phyloP scores from a whole-genome alignment of 495 filamentous ascomycete species.

The Lasiosphaeria ovina region DNA sequence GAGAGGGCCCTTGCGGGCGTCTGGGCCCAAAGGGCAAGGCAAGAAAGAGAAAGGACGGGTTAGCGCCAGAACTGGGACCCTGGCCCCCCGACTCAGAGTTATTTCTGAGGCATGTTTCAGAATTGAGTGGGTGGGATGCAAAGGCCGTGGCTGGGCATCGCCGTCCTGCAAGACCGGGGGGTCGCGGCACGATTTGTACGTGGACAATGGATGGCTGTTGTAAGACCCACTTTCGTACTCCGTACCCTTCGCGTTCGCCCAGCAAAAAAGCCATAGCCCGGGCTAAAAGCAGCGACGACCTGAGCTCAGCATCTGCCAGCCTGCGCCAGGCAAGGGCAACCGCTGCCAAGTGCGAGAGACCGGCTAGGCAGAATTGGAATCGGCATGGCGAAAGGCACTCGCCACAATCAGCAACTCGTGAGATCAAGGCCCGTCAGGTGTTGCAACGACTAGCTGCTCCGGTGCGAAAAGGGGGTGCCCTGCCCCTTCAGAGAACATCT shows the following conservation, averaged over 20 bases:
- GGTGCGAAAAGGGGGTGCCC: too few relatives aligned
- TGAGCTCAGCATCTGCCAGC: neutral
- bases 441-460: too few relatives aligned
- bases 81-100: conserved; percentile 19
- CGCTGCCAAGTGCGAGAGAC: neutral
- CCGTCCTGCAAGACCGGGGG: conserved; percentile 20
- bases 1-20: too few relatives aligned
- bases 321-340: neutral
- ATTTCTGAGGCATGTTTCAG: conserved; percentile 38
- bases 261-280: neutral
- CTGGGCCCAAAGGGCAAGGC: neutral
- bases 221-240: conserved; percentile 2
- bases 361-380: too few relatives aligned
- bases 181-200: conserved; percentile 18
- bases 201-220: neutral
- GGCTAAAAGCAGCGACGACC: conserved; percentile 5
- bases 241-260: neutral
- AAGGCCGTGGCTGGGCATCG: conserved; percentile 29
- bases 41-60: conserved; percentile 2
- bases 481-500: too few relatives aligned
- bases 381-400: too few relatives aligned
- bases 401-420: too few relatives aligned
- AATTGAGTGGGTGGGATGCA: conserved; percentile 24
- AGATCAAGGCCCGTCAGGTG: too few relatives aligned
- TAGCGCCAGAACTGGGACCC: conserved; percentile 15